These are phyloP conservation scores for Colletotrichum zoysiae DNA, from an alignment of 2,329 filamentous ascomycete genomes.

Conservation along the genomic window DNA sequence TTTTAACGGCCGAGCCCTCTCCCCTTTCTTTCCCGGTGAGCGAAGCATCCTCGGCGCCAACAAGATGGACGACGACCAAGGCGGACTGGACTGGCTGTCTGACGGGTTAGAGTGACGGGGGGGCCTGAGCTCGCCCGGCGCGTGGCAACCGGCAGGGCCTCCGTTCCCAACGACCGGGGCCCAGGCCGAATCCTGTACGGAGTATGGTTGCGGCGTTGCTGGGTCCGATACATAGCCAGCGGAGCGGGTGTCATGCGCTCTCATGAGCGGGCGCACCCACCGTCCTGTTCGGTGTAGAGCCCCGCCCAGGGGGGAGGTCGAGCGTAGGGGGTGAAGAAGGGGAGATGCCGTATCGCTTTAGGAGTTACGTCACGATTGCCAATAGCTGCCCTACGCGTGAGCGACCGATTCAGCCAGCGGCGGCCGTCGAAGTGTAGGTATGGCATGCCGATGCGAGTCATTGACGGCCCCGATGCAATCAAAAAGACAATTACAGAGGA, in stretches of 20 bases:
- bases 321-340: too few relatives aligned
- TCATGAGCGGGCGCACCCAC: background rate
- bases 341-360: too few relatives aligned
- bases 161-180: slow-evolving; percentile 7
- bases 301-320: background rate
- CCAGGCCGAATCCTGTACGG: background rate
- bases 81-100: background rate
- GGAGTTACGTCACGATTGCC: too few relatives aligned
- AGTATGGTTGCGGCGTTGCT: too few relatives aligned
- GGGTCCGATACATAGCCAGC: too few relatives aligned
- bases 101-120: background rate
- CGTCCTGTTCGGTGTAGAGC: background rate
- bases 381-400: too few relatives aligned
- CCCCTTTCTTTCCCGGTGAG: too few relatives aligned
- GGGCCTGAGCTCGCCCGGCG: background rate
- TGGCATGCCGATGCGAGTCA: slow-evolving; percentile 25
- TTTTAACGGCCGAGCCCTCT: background rate
- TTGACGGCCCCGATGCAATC: slow-evolving; percentile 8
- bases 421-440: background rate
- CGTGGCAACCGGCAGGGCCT: slow-evolving; percentile 17
- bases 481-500: slow-evolving; percentile 32
- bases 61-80: background rate
- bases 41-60: background rate
- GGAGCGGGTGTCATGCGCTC: background rate
- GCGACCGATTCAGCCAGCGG: background rate